Base-by-base conservation (phyloP, 2,329 filamentous ascomycete genomes). In the Dothistroma pini region DNA sequence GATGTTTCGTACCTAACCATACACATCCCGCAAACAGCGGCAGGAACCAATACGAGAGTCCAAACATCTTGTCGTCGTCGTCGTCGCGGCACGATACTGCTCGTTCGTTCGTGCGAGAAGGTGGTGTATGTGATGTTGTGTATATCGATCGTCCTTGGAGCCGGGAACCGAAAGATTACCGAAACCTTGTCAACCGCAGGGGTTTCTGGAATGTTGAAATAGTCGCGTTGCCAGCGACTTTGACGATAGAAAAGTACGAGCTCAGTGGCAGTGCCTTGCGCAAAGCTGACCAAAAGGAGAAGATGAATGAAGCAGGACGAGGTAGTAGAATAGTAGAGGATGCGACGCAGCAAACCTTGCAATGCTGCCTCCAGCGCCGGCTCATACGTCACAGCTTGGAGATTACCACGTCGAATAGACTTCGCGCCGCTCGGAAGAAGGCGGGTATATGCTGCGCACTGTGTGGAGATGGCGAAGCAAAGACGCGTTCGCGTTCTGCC, bases 21-120 rank as follows among this genome's bases (percentile, higher is more conserved):
- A 84, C 78, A 59, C 66, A 67, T 55, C 86, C 83, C 52, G 88
- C 87, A 66, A 91, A 80, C 62, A 91, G 78, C 66, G 89, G 89
- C 34, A 91, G 80, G 60, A 88, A 76, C 88, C 79, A 81, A 62
- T 79, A 83, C 62, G 80, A 81, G 68, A 80, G 70, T 29, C 73
- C 73, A 57, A 74, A 72, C 75, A 77, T 77, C 7, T 12, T n/a
- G 34, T 38, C 53, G 22, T 31, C 21, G 21, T 51, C 29, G 19
- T 19, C 5, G n/a, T n/a, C 2, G 21, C 19, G 48, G 12, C 12
- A 51, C 11, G 21, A 19, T 51, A 21, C 2, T 29, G 19, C 48
- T 51, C 44, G 44, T 19, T 49, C 16, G 35, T 32, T 41, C 29
- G 32, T 41, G 31, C 34, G 52, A 29, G 22, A 25, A 3, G 1